Percentiles rank a stretch among this genome's conserved stretches.
Conservation (phyloP, 116 monocot genomes). For the Zostera marina region DNA sequence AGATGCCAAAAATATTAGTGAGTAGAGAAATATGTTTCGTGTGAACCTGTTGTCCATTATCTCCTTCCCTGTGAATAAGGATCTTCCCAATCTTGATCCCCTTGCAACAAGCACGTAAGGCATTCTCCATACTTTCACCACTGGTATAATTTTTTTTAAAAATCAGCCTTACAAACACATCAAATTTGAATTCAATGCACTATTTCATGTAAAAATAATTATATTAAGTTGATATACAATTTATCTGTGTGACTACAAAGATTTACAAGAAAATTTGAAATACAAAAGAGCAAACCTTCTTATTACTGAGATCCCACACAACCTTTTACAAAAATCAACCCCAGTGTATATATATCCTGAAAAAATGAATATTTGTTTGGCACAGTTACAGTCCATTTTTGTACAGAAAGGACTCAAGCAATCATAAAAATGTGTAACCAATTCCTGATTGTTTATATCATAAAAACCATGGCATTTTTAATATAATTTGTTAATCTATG, state of each 20-base stretch:
- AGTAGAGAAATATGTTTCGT: constrained; percentile 3
- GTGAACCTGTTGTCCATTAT: constrained; percentile 88
- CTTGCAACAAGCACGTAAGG: constrained; percentile 84
- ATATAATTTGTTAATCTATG: too few relatives aligned
- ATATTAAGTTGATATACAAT: not conserved
- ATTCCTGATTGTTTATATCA: too few relatives aligned
- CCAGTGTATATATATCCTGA: constrained; percentile 92
- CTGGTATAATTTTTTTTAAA: constrained; percentile 28
- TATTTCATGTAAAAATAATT: not conserved
- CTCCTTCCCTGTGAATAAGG: constrained; percentile 88
- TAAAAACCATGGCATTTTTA: too few relatives aligned
- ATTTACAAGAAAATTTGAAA: not conserved
- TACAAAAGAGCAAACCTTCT: constrained; percentile 40
- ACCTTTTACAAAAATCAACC: constrained; percentile 74
- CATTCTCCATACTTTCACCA: constrained; percentile 98
- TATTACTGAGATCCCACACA: constrained; percentile 91
- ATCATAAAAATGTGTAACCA: too few relatives aligned
- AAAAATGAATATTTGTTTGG: constrained; percentile 1
- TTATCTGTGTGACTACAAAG: not conserved
- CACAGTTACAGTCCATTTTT: too few relatives aligned
- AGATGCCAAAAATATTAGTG: not conserved
- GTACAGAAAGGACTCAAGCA: too few relatives aligned
- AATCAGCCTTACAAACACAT: not conserved
- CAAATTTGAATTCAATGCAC: not conserved
- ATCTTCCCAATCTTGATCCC: constrained; percentile 93